Evolutionary conservation across 1,284 basidiomycete genomes (phyloP).

Genomic region (Gomphus sp.): DNA sequence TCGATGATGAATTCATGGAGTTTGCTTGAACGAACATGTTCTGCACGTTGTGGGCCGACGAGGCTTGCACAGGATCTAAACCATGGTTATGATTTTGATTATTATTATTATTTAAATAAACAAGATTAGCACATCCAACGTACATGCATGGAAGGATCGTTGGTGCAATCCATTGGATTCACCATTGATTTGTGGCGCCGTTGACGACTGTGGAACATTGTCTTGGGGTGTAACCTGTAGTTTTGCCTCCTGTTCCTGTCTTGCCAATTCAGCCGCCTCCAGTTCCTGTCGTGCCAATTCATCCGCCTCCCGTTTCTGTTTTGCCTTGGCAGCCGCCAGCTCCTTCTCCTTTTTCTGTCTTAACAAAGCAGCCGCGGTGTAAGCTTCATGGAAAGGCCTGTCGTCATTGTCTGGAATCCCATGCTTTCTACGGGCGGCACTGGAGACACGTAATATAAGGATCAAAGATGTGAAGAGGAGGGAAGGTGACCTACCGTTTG

Average conservation of each 20-base stretch:
- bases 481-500: not conserved
- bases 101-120: not conserved
- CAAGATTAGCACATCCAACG: not conserved
- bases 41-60: not conserved
- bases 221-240: not conserved
- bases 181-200: not conserved
- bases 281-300: too few species aligned
- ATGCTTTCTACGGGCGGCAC: constrained; percentile 56
- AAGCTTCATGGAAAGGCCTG: constrained; percentile 76
- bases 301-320: too few species aligned
- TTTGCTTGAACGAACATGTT: not conserved
- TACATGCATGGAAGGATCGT: not conserved
- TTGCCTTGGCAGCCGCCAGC: too few species aligned
- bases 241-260: constrained; percentile 26
- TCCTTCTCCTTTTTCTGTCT: constrained; percentile 20
- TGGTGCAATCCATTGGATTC: constrained; percentile 1
- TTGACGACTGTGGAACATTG: not conserved
- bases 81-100: not conserved
- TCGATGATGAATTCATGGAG: not conserved
- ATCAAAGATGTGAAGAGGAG: not conserved
- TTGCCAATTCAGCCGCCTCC: not conserved
- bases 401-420: constrained; percentile 75
- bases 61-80: not conserved
- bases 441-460: constrained; percentile 14
- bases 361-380: constrained; percentile 37